Base-by-base conservation (phyloP, 2,329 filamentous ascomycete genomes). In the Fusarium hostae region DNA sequence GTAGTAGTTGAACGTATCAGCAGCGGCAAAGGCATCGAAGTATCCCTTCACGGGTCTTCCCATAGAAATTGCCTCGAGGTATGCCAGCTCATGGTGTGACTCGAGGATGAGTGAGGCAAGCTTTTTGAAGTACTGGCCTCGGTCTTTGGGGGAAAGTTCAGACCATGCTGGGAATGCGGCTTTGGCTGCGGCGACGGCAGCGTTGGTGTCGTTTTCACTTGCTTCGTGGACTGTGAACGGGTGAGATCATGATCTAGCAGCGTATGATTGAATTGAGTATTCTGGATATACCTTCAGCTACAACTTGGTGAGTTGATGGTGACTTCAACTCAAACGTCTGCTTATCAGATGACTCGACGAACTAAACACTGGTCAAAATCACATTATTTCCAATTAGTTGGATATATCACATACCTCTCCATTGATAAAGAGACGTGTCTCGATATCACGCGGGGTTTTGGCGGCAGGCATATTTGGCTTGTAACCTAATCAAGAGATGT, bases 161-260 rank as follows among this genome's bases (percentile, higher is more conserved):
- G 82, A 80, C 85, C 85, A 87, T 32, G 79, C 79, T 16, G 81
- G 81, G 67, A 85, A 86, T 1, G 86, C 86, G 16, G 80, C 81
- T 60, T 86, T 82, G 6, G 85, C 86, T 9, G 84, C 83, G 6
- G 79, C 81, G 6, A 87, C 84, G 8, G 85, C 85, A 5, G 77
- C 76, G 54, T 87, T 82, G n/a, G 86, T 84, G 73, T 86, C 84
- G 15, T 81, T 76, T 59, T 83, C 41, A 32, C 51, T 44, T 24
- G 37, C 51, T 44, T 55, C 51, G 8, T 35, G 18, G n/a, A 55
- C 51, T 55, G 1, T 10, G 3, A 9, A 15, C 5, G 1, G 8
- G 22, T 52, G 3, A 54, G 50, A 16, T 6, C 3, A 4, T 28
- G 9, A 5, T 2, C 2, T 26, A 13, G 4, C 13, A 15, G 16